A percentile compares a stretch with the other conserved stretches of the same genome.
phyloP scores from a whole-genome alignment of 305 asterid genomes.

The Solanum hybrid region DNA sequence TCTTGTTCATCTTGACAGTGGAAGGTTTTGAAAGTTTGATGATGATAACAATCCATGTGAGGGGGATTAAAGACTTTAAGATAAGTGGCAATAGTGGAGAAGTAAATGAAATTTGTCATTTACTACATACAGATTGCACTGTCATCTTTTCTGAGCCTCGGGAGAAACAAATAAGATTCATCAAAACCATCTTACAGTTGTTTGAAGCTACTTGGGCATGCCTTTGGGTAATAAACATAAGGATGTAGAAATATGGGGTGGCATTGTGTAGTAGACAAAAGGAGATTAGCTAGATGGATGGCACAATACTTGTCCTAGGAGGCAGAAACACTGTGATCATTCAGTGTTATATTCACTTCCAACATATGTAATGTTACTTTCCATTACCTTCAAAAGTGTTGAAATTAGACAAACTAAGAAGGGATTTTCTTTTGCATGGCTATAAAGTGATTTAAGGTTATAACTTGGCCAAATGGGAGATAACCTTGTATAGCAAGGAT shows the following conservation, averaged over 20 bases:
- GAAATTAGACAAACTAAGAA: background rate
- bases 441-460: background rate
- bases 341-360: background rate
- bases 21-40: background rate
- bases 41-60: background rate
- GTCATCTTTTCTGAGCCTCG: background rate
- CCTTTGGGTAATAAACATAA: background rate
- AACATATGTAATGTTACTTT: background rate
- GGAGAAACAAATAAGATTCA: background rate
- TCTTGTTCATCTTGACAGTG: background rate
- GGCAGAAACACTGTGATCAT: background rate
- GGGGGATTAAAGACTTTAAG: background rate
- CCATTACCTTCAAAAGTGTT: background rate
- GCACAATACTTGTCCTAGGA: background rate
- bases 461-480: background rate
- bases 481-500: background rate
- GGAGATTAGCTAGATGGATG: background rate
- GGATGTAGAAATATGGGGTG: background rate
- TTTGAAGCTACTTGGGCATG: background rate
- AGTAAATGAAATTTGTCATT: background rate
- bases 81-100: background rate
- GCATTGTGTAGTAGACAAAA: background rate
- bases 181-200: background rate
- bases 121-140: background rate
- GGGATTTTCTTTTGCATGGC: background rate